Percentiles rank a stretch among this genome's conserved stretches.
phyloP scores from a whole-genome alignment of 2,329 filamentous ascomycete genomes.

The Cordyceps cateniannulata region DNA sequence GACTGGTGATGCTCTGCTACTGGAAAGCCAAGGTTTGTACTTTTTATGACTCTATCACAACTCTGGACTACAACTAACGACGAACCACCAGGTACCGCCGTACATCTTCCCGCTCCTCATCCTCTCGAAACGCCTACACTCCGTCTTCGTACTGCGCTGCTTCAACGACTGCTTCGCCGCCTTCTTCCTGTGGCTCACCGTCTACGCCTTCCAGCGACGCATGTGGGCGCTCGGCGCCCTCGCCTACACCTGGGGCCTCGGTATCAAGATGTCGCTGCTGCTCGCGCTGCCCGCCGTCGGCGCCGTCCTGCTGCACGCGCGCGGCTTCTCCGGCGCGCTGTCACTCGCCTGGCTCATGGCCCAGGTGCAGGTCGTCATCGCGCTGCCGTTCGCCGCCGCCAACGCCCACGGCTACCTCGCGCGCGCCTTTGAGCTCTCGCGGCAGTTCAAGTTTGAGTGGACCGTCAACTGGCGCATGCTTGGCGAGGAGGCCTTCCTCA shows the following conservation, averaged over 20 bases:
- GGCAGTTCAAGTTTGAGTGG: constrained; percentile 94
- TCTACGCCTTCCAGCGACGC: constrained; percentile 69
- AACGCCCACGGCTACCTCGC: constrained; percentile 68
- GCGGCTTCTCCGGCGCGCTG: constrained; percentile 60
- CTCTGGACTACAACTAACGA: background rate
- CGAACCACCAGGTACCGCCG: constrained; percentile 57
- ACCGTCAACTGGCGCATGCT: constrained; percentile 98
- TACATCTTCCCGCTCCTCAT: constrained; percentile 83
- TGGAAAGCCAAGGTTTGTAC: constrained; percentile 56
- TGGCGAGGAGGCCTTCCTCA: constrained; percentile 74
- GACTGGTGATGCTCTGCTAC: constrained; percentile 78
- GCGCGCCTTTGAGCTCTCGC: constrained; percentile 82
- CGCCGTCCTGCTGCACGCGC: constrained; percentile 65
- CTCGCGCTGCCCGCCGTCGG: constrained; percentile 77
- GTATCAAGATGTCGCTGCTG: constrained; percentile 92
- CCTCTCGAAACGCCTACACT: constrained; percentile 87
- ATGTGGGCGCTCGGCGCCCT: constrained; percentile 68
- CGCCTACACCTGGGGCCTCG: constrained; percentile 71
- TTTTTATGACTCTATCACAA: background rate
- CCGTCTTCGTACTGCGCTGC: constrained; percentile 82
- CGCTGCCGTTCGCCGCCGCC: constrained; percentile 59
- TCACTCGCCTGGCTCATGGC: constrained; percentile 64
- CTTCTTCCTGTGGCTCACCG: constrained; percentile 75
- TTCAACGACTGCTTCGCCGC: constrained; percentile 95
- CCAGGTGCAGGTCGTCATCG: constrained; percentile 67